These are phyloP conservation scores for Colletotrichum graminicola DNA, from an alignment of 2,329 filamentous ascomycete species.

Conservation along the genomic window DNA sequence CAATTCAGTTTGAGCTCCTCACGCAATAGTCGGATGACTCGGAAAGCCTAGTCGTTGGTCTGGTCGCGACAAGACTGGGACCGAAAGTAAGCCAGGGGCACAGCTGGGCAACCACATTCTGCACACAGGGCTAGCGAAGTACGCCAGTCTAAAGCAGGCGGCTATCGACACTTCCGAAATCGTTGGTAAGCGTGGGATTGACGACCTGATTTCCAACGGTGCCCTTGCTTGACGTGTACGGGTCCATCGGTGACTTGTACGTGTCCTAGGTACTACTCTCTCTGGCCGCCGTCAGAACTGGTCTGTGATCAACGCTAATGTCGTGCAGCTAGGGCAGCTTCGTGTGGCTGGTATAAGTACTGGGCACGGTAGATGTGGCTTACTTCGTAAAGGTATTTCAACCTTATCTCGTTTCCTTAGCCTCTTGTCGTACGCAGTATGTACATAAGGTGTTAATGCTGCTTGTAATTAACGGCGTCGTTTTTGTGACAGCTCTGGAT, in stretches of 20 bases:
- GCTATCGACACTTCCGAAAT: background rate
- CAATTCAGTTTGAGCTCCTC: background rate
- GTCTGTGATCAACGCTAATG: background rate
- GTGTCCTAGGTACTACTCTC: background rate
- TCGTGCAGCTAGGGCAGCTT: no score
- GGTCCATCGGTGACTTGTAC: background rate
- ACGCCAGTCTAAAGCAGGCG: slow-evolving; percentile 51
- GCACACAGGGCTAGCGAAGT: slow-evolving; percentile 58
- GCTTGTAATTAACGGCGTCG: no score
- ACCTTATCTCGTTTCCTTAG: no score
- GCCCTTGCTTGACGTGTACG: background rate
- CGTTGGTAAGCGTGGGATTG: background rate
- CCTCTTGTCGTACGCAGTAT: no score
- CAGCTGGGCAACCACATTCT: slow-evolving; percentile 53
- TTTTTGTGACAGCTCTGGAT: no score
- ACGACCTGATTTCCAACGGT: background rate
- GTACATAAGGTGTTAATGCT: no score
- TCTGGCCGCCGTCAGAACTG: background rate
- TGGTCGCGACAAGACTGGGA: background rate
- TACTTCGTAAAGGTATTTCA: no score
- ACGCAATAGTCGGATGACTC: background rate
- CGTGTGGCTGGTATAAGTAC: no score
- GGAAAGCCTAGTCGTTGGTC: background rate
- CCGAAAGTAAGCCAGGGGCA: slow-evolving; percentile 34
- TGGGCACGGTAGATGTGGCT: no score